Percentiles rank a stretch among this genome's conserved stretches.
phyloP scores from a whole-genome alignment of 495 filamentous ascomycete species.

The Penicillium pancosmium region DNA sequence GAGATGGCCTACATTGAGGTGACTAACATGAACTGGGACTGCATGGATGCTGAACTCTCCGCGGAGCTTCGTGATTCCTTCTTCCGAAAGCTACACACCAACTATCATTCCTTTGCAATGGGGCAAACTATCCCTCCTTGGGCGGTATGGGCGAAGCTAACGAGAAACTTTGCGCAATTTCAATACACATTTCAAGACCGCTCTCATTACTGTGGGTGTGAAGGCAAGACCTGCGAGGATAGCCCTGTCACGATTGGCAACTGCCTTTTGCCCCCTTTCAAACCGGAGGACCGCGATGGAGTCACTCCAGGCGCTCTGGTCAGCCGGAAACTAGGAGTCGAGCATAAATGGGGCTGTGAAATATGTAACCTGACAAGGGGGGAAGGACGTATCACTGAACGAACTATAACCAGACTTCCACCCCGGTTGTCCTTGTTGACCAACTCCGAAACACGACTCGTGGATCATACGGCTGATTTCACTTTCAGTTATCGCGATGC shows the following conservation, averaged over 20 bases:
- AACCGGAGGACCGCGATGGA: not conserved
- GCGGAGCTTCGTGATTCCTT: conserved; percentile 27
- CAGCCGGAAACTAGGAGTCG: not conserved
- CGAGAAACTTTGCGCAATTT: conserved; percentile 35
- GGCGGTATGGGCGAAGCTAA: conserved; percentile 25
- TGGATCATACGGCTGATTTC: conserved; percentile 36
- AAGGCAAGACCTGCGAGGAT: not conserved
- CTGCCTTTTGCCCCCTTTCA: conserved; percentile 10
- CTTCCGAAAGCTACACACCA: conserved; percentile 12
- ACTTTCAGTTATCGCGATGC: conserved; percentile 26
- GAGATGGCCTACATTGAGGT: conserved; percentile 39
- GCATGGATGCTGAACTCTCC: conserved; percentile 18
- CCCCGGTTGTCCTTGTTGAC: conserved; percentile 33
- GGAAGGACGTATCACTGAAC: not conserved
- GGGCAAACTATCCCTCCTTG: conserved; percentile 15
- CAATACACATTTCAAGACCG: conserved; percentile 13
- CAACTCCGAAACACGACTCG: conserved; percentile 4
- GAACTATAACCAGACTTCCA: conserved; percentile 28
- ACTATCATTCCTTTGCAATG: conserved; percentile 9
- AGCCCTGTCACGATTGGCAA: not conserved
- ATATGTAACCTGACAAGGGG: not conserved
- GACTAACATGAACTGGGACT: conserved; percentile 39
- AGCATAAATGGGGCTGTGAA: not conserved
- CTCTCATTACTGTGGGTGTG: conserved; percentile 12
- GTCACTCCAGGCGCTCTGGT: conserved; percentile 3